Base-by-base conservation (phyloP, 495 filamentous ascomycete species). In the Tuber umbilicatum region DNA sequence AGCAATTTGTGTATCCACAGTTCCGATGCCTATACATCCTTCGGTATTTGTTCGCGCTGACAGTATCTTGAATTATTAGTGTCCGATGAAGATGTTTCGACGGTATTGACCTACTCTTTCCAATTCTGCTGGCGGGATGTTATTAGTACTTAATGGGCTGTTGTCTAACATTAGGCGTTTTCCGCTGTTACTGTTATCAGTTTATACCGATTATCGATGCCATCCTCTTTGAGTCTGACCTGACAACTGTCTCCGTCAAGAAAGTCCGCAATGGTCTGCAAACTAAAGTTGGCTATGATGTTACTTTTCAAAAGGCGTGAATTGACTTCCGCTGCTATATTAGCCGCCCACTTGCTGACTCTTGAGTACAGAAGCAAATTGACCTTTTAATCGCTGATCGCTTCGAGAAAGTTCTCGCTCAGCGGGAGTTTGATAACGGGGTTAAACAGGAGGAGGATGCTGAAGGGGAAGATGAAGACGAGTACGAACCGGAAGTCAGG, bases 191-290 rank as follows among this genome's bases (percentile, higher is more conserved):
- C 55, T 17, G 27, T 19, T 17, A 64, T 19, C 85, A 90, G 74
- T 98, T 93, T 84, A 90, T 88, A 69, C 88, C 88, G 78, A 91
- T 97, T 84, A 97, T 99, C 83, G 95, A 99, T 82, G 88, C 85
- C n/a, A 97, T 99, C 78, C 87, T 99, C 37, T 88, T 87, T 21
- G 87, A 86, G 40, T 92, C 92, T 76, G 93, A 99, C 79, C 88
- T 99, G 67, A 88, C 91, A 73, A 97, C 93, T 45, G 91, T 99
- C 75, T 96, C 95, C 39, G 91, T 93, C 77, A 98, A 98, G 85
- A 89, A 91, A 82, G 93, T 98, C 80, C 92, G 95, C 76, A 92
- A 93, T 83, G 92, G 91, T 39, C 87, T 99, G 9, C 89, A 88
- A 74, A 87, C 86, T 55, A 79, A 85, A 19, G 87, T 94, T 55